phyloP scores from a whole-genome alignment of 306 rosid species.

The Inga leiocalycina region DNA sequence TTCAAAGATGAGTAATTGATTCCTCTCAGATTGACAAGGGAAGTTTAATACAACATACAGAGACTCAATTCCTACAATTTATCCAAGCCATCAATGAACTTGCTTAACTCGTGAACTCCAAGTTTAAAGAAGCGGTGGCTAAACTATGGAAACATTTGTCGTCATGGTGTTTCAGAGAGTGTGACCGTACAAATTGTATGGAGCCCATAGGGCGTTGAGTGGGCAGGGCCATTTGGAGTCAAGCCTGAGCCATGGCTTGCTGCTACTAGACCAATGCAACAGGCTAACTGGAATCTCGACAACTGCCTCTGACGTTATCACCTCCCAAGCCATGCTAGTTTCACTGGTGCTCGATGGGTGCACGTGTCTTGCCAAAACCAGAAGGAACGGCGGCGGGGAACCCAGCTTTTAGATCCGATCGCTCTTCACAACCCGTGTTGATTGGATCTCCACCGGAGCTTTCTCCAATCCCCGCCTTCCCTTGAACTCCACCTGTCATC shows the following conservation, averaged over 20 bases:
- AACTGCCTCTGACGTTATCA: slow-evolving; percentile 69
- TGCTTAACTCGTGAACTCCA: background rate
- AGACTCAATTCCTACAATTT: no score
- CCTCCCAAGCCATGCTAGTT: slow-evolving; percentile 86
- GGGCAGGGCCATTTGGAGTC: slow-evolving; percentile 69
- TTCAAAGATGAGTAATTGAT: no score
- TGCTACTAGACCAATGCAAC: slow-evolving; percentile 82
- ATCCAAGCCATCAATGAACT: background rate
- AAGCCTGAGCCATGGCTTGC: slow-evolving; percentile 72
- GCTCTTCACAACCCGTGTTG: background rate
- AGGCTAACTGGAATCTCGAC: slow-evolving; percentile 76
- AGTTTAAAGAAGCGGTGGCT: background rate
- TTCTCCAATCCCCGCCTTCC: background rate
- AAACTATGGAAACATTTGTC: background rate
- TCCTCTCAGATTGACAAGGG: no score
- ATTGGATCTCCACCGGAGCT: background rate
- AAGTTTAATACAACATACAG: no score
- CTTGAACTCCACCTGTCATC: background rate
- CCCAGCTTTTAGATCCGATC: background rate
- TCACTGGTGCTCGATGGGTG: slow-evolving; percentile 68
- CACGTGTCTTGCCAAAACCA: background rate
- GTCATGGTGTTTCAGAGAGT: slow-evolving; percentile 34
- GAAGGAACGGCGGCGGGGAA: background rate
- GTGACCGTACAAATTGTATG: slow-evolving; percentile 66
- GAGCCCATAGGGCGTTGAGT: slow-evolving; percentile 65